Evolutionary conservation across 352 stramenopile genomes (phyloP), one percentile per base, ranked within the genome.

Genomic region (Pythium biforme): DNA sequence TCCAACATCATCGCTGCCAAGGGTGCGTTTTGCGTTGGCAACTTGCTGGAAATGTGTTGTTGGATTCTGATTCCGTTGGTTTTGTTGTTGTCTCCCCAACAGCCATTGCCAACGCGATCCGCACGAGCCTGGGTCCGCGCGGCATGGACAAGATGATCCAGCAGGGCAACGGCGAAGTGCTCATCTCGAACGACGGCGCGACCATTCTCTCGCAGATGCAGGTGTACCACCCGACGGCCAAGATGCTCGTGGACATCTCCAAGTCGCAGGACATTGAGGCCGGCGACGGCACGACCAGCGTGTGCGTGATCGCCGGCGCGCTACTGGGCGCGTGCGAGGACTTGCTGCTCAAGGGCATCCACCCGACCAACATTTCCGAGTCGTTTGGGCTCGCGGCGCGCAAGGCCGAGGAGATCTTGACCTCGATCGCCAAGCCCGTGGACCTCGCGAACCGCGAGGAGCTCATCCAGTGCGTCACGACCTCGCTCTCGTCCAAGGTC

Each of bases 121-220:
- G 97, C 58, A 99, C 97, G 60, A 99, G 92, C 59, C 83, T 99
- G 23, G 98, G 98, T 0, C 98, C 98, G 11, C 89, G 96, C 22
- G 97, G 97, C 47, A 99, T 99, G 97, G 97, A 99, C 88, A 99
- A 99, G 86, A 98, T 99, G 80, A 98, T 99, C 73, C 92, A 99
- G 75, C 88, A 97, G 54, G 87, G 89, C 57, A 95, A 98, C 68
- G 97, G 97, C 53, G 97, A 99, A 71, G 97, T 99, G 46, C 89
- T 99, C 52, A 99, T 99, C 70, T 99, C 97, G 59, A 99, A 99
- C 77, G 98, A 99, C 67, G 98, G 98, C 54, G 97, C 97, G 27
- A 99, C 98, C 26, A 99, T 99, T 72, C 83, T 99, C 51, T 84
- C 98, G 65, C 96, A 98, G 75, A 99, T 99, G 97, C 87, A 99